Evolutionary conservation across 2,329 filamentous ascomycete species (phyloP).

Genomic region (Rhinocladiella similis): DNA sequence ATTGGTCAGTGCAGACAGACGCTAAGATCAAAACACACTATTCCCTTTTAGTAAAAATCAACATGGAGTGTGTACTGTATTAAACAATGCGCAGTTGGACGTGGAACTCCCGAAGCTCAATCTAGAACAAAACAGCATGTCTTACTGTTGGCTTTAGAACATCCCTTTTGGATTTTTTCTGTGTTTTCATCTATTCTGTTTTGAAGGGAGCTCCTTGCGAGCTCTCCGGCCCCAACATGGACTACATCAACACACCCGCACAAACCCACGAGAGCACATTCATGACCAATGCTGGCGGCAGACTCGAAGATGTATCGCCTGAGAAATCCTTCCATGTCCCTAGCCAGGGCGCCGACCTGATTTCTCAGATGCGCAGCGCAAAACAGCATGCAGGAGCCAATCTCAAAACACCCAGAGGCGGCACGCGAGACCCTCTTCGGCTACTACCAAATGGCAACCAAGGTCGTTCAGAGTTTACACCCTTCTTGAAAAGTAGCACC

Average conservation of each 20-base stretch:
- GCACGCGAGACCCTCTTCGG: constrained; percentile 65
- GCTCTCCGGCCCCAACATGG: constrained; percentile 53
- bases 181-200: not conserved
- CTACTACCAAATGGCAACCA: constrained; percentile 65
- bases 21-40: not conserved
- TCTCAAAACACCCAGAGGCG: constrained; percentile 72
- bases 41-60: not conserved
- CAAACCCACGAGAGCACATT: constrained; percentile 86
- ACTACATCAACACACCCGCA: constrained; percentile 74
- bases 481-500: constrained; percentile 78
- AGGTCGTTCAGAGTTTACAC: constrained; percentile 79
- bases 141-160: constrained; percentile 13
- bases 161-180: not conserved
- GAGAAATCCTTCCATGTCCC: constrained; percentile 86
- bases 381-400: constrained; percentile 50
- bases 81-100: too few species aligned
- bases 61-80: not conserved
- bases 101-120: too few species aligned
- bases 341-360: constrained; percentile 71
- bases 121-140: constrained; percentile 5
- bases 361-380: constrained; percentile 72
- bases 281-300: constrained; percentile 65
- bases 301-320: constrained; percentile 79
- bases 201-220: not conserved
- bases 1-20: not conserved